phyloP scores from a whole-genome alignment of 495 filamentous ascomycete species.

The Daldinia loculata region DNA sequence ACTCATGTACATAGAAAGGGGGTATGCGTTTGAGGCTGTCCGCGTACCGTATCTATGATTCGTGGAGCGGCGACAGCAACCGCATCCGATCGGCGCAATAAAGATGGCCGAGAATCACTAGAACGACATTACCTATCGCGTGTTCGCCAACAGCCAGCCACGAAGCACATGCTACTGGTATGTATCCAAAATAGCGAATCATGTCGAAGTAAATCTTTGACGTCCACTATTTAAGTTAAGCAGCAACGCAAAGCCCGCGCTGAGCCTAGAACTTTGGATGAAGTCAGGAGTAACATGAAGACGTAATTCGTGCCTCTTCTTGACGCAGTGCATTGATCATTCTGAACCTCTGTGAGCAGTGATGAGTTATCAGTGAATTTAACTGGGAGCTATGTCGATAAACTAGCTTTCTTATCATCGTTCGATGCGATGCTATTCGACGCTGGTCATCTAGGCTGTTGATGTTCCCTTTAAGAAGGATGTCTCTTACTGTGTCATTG shows the following conservation, averaged over 20 bases:
- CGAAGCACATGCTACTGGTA: constrained; percentile 9
- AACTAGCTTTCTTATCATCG: constrained; percentile 8
- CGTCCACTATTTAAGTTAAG: constrained; percentile 19
- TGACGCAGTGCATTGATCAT: constrained; percentile 8
- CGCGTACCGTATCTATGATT: constrained; percentile 16
- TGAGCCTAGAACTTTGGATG: constrained; percentile 14
- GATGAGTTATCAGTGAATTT: neutral
- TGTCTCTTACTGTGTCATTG: constrained; percentile 26
- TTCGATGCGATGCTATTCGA: constrained; percentile 7
- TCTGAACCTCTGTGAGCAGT: neutral
- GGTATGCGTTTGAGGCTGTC: constrained; percentile 6
- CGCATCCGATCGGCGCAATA: constrained; percentile 26
- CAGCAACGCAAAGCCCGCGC: neutral
- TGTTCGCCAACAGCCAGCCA: constrained; percentile 7
- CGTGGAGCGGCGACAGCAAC: constrained; percentile 17
- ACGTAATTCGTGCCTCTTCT: constrained; percentile 15
- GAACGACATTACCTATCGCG: constrained; percentile 11
- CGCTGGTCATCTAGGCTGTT: neutral
- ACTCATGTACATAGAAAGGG: neutral
- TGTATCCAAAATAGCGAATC: constrained; percentile 4
- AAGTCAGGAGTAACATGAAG: constrained; percentile 25
- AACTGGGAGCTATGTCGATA: constrained; percentile 1
- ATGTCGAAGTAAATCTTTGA: constrained; percentile 1
- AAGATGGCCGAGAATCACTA: constrained; percentile 40
- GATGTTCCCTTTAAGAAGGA: neutral